A percentile compares a stretch with the other conserved stretches of the same genome.
These are phyloP conservation scores for Mycena amicta DNA, from an alignment of 768 basidiomycete genomes.

Conservation along the genomic window DNA sequence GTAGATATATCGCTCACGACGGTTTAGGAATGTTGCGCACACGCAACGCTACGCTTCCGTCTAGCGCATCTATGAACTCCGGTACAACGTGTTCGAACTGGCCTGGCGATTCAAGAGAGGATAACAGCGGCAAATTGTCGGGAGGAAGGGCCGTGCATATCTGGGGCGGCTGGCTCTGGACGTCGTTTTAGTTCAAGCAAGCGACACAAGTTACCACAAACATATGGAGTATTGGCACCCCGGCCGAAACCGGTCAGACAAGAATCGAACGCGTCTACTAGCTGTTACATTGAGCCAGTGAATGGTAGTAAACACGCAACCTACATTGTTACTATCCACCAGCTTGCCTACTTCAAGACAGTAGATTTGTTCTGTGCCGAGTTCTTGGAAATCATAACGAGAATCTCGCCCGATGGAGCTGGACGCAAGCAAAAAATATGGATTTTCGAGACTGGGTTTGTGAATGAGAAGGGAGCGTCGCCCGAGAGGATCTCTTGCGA, in stretches of 20 bases:
- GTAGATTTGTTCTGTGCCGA: conserved; percentile 60
- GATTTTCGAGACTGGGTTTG: conserved; percentile 47
- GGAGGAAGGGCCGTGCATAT: conserved; percentile 56
- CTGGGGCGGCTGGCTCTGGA: conserved; percentile 45
- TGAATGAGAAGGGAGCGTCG: conserved; percentile 83
- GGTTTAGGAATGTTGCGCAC: conserved; percentile 68
- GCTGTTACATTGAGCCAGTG: conserved; percentile 6
- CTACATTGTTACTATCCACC: conserved; percentile 17
- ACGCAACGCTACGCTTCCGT: conserved; percentile 66
- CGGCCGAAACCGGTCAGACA: conserved; percentile 10
- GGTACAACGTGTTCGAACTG: conserved; percentile 48
- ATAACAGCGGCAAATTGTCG: conserved; percentile 37
- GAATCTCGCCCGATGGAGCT: conserved; percentile 55
- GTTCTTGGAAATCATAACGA: conserved; percentile 59
- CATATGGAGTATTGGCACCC: conserved; percentile 10
- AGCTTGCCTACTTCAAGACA: conserved; percentile 48
- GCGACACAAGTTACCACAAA: background rate
- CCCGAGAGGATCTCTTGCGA: conserved; percentile 82
- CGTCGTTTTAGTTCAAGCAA: too few species aligned
- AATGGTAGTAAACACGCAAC: background rate
- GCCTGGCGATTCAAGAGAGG: conserved; percentile 45
- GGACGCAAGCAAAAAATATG: conserved; percentile 67
- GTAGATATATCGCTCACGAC: conserved; percentile 30
- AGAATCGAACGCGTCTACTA: conserved; percentile 18
- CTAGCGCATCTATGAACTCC: conserved; percentile 55